phyloP scores from a whole-genome alignment of 2,329 filamentous ascomycete genomes.

The Apiospora hydei region DNA sequence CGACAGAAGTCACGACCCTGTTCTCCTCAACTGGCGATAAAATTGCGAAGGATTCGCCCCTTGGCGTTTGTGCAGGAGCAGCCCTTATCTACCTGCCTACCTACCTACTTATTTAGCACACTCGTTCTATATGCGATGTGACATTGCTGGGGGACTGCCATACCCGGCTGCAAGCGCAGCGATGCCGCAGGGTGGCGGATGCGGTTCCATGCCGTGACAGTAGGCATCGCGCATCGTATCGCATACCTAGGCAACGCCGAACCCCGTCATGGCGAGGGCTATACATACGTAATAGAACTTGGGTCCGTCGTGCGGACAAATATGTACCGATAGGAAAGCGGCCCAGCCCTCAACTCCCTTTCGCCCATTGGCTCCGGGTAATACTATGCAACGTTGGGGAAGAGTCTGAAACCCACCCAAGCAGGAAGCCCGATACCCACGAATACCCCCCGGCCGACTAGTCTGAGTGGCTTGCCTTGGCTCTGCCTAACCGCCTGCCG shows the following conservation, averaged over 20 bases:
- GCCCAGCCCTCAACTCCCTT: background rate
- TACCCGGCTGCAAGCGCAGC: background rate
- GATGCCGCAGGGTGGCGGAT: background rate
- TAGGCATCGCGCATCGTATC: background rate
- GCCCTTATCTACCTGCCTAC: background rate
- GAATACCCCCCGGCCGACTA: background rate
- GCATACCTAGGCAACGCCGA: background rate
- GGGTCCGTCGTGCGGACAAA: background rate
- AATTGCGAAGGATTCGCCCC: background rate
- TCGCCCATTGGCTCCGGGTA: constrained; percentile 1
- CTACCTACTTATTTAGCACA: constrained; percentile 1
- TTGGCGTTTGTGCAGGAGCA: background rate
- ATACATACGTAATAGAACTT: background rate
- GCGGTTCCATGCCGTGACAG: constrained; percentile 1
- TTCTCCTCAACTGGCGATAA: background rate
- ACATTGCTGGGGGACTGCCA: background rate
- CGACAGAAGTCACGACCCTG: background rate
- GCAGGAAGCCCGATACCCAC: background rate
- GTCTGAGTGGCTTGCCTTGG: background rate
- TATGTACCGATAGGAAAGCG: background rate
- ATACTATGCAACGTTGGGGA: background rate
- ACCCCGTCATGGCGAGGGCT: background rate
- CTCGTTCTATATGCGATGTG: background rate
- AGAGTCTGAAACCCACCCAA: constrained; percentile 2
- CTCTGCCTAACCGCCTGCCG: background rate